These are phyloP conservation scores for Datisca glomerata DNA, from an alignment of 306 rosid species.

Conservation along the genomic window DNA sequence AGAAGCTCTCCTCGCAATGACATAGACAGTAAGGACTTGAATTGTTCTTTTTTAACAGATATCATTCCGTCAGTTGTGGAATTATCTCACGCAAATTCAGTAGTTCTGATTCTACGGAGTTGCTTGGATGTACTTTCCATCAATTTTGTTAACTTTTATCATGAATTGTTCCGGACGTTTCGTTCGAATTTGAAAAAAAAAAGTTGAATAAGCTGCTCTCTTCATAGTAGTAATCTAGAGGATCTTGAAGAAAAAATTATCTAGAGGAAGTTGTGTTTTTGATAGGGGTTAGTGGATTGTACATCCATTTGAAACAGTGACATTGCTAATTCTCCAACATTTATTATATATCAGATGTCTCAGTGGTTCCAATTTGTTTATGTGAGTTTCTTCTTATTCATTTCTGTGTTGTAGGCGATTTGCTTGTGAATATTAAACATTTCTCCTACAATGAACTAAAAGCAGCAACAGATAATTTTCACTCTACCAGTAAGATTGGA, in stretches of 20 bases:
- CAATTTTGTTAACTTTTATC: too few relatives aligned
- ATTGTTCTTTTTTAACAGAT: not conserved
- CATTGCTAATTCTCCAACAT: too few relatives aligned
- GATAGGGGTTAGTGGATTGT: too few relatives aligned
- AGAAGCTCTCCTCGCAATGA: slow-evolving; percentile 22
- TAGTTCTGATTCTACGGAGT: not conserved
- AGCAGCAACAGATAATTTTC: slow-evolving; percentile 62
- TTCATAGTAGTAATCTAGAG: too few relatives aligned
- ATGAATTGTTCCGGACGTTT: too few relatives aligned
- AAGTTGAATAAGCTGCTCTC: too few relatives aligned
- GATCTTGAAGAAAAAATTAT: too few relatives aligned
- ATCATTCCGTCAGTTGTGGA: not conserved
- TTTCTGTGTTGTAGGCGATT: slow-evolving; percentile 34
- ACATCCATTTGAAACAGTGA: too few relatives aligned
- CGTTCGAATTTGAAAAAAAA: too few relatives aligned
- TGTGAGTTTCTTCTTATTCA: slow-evolving; percentile 1
- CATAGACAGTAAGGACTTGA: slow-evolving; percentile 40
- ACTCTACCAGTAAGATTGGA: slow-evolving; percentile 60
- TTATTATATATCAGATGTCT: slow-evolving; percentile 6
- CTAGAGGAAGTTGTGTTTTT: too few relatives aligned
- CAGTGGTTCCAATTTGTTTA: slow-evolving; percentile 3
- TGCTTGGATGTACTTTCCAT: too few relatives aligned
- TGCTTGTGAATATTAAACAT: slow-evolving; percentile 32
- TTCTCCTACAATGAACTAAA: slow-evolving; percentile 61
- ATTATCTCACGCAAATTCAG: not conserved